A percentile compares a stretch with the other conserved stretches of the same genome.
These are phyloP conservation scores for Pichia insulana DNA, from an alignment of 805 yeast species.

Conservation along the genomic window DNA sequence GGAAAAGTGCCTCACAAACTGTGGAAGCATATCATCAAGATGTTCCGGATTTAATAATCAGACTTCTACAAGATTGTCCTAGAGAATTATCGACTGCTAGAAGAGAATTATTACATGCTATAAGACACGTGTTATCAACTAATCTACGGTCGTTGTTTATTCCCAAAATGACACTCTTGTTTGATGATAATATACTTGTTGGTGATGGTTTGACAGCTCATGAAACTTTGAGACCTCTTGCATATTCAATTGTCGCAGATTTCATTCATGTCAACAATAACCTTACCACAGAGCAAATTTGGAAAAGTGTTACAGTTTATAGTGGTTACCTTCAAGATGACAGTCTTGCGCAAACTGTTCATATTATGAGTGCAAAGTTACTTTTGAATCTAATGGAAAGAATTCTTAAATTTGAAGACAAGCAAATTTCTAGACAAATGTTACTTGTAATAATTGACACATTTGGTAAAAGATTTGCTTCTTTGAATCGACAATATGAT, in stretches of 20 bases:
- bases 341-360: slow-evolving; percentile 78
- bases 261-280: slow-evolving; percentile 87
- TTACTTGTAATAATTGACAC: slow-evolving; percentile 82
- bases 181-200: slow-evolving; percentile 78
- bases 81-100: slow-evolving; percentile 85
- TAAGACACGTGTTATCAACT: slow-evolving; percentile 89
- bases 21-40: slow-evolving; percentile 48
- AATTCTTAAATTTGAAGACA: slow-evolving; percentile 71
- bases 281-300: slow-evolving; percentile 70
- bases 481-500: slow-evolving; percentile 63
- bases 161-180: slow-evolving; percentile 75
- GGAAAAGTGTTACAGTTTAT: slow-evolving; percentile 79
- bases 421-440: slow-evolving; percentile 74
- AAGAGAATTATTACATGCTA: slow-evolving; percentile 87
- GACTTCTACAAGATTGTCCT: slow-evolving; percentile 91
- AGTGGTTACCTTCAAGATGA: slow-evolving; percentile 75
- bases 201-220: slow-evolving; percentile 90
- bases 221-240: slow-evolving; percentile 85
- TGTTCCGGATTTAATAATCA: slow-evolving; percentile 80
- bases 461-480: slow-evolving; percentile 71
- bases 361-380: slow-evolving; percentile 92
- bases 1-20: slow-evolving; percentile 69
- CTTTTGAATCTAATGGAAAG: slow-evolving; percentile 82
- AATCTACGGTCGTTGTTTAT: slow-evolving; percentile 75
- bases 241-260: slow-evolving; percentile 93